These are phyloP conservation scores for Myrmaecium sp. DNA, from an alignment of 2,329 filamentous ascomycete species.

Conservation along the genomic window DNA sequence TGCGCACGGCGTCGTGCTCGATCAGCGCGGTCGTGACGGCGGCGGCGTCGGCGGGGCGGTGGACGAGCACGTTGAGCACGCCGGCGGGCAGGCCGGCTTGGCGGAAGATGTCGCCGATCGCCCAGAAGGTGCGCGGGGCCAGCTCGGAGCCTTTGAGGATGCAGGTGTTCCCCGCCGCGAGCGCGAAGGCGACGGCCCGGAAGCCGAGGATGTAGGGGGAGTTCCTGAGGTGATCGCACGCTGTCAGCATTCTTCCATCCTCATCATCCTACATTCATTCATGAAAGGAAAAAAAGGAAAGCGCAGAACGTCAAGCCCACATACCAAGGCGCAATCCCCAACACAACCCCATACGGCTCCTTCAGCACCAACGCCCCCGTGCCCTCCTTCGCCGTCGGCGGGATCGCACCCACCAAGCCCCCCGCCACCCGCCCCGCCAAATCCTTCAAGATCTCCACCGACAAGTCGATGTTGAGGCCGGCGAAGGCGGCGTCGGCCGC, in stretches of 20 bases:
- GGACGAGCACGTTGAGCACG: slow-evolving; percentile 54
- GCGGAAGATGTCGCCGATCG: slow-evolving; percentile 14
- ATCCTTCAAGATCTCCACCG: slow-evolving; percentile 31
- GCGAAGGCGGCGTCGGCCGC: slow-evolving; percentile 27
- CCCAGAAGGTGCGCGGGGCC: slow-evolving; percentile 19
- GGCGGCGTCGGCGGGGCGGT: slow-evolving; percentile 42
- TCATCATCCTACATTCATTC: slow-evolving; percentile 1
- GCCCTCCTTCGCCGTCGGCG: slow-evolving; percentile 30
- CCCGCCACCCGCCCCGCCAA: slow-evolving; percentile 32
- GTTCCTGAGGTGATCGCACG: slow-evolving; percentile 25
- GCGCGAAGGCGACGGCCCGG: slow-evolving; percentile 31
- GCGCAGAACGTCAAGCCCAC: slow-evolving; percentile 5
- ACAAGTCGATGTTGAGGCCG: slow-evolving; percentile 23
- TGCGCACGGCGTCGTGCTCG: slow-evolving; percentile 47
- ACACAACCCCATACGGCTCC: slow-evolving; percentile 63
- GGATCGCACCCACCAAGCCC: slow-evolving; percentile 30
- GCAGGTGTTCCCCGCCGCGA: slow-evolving; percentile 38
- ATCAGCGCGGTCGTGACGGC: slow-evolving; percentile 52
- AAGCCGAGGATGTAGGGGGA: slow-evolving; percentile 30
- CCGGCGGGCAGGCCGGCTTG: slow-evolving; percentile 62
- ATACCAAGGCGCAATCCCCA: slow-evolving; percentile 71
- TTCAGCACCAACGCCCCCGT: slow-evolving; percentile 48
- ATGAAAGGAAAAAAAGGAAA: not conserved
- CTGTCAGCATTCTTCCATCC: too few relatives aligned
- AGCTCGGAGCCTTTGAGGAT: slow-evolving; percentile 21